Evolutionary conservation across 148 eudicot species (phyloP).

Genomic region (Heliosperma pusillum): DNA sequence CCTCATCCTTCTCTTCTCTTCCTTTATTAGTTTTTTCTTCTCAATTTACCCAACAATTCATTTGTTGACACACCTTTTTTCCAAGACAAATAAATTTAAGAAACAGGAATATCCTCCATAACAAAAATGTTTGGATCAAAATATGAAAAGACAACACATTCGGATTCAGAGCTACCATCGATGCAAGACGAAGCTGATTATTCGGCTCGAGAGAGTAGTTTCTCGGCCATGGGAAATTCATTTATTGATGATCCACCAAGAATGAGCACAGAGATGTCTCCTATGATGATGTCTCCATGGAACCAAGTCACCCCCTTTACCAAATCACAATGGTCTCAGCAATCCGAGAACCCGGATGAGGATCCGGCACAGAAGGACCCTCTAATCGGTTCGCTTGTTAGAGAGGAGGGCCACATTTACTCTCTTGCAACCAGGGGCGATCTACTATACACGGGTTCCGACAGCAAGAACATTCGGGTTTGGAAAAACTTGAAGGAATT

Average conservation of each 20-base stretch:
- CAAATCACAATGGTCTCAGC: conserved; percentile 38
- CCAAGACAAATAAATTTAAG: background rate
- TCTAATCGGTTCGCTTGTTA: conserved; percentile 54
- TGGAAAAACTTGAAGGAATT: conserved; percentile 66
- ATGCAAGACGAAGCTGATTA: conserved; percentile 24
- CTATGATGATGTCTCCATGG: conserved; percentile 78
- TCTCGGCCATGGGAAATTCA: conserved; percentile 35
- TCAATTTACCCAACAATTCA: conserved; percentile 1
- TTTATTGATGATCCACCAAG: conserved; percentile 30
- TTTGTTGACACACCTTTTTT: background rate
- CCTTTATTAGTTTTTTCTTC: background rate
- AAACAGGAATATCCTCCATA: background rate
- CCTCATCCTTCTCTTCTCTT: background rate
- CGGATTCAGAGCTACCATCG: conserved; percentile 30
- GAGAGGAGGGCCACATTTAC: conserved; percentile 74
- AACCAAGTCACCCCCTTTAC: conserved; percentile 48
- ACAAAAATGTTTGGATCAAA: conserved; percentile 18
- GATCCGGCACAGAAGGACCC: conserved; percentile 23
- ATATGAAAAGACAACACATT: conserved; percentile 19
- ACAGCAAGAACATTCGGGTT: conserved; percentile 69
- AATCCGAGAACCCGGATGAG: conserved; percentile 12
- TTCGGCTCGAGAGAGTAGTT: conserved; percentile 39
- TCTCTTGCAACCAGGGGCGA: conserved; percentile 56
- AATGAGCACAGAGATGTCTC: conserved; percentile 49
- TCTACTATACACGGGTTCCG: conserved; percentile 64